Evolutionary conservation across 1,139 yeast genomes (phyloP).

Genomic region (Suhomyces choctaworum): DNA sequence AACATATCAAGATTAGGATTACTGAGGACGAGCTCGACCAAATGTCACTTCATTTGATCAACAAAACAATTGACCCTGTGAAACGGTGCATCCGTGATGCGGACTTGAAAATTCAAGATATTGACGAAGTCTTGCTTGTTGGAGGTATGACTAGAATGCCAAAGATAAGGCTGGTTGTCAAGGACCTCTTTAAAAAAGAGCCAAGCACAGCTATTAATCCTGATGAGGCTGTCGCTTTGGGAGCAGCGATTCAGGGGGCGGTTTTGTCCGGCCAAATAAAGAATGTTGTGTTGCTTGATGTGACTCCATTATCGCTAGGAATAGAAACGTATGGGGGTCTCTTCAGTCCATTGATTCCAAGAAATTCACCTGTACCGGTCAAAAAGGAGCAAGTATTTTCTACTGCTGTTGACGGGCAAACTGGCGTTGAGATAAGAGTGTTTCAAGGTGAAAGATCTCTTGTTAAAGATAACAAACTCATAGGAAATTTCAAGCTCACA

Average conservation of each 20-base stretch:
- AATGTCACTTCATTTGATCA: conserved; percentile 60
- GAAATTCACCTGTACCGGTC: conserved; percentile 76
- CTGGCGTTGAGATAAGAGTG: conserved; percentile 74
- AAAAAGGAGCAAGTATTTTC: conserved; percentile 71
- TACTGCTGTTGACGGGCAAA: conserved; percentile 85
- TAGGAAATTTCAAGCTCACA: conserved; percentile 68
- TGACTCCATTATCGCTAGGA: conserved; percentile 76
- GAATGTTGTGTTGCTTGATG: conserved; percentile 74
- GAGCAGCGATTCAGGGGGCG: conserved; percentile 86
- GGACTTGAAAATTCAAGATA: conserved; percentile 57
- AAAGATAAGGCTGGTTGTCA: conserved; percentile 58
- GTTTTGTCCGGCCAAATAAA: conserved; percentile 68
- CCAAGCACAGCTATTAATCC: conserved; percentile 74
- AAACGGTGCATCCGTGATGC: conserved; percentile 71
- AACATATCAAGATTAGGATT: conserved; percentile 51
- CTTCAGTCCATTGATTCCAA: conserved; percentile 71
- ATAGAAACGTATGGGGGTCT: conserved; percentile 83
- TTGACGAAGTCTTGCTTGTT: conserved; percentile 71
- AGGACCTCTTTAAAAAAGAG: conserved; percentile 52
- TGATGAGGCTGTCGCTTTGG: conserved; percentile 82
- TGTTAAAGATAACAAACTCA: conserved; percentile 69
- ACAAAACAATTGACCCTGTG: conserved; percentile 64
- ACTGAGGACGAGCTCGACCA: conserved; percentile 65
- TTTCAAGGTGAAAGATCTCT: conserved; percentile 78
- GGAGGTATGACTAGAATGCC: conserved; percentile 93